Conservation (phyloP, 2,329 filamentous ascomycete genomes). For the Botrytis byssoidea region DNA sequence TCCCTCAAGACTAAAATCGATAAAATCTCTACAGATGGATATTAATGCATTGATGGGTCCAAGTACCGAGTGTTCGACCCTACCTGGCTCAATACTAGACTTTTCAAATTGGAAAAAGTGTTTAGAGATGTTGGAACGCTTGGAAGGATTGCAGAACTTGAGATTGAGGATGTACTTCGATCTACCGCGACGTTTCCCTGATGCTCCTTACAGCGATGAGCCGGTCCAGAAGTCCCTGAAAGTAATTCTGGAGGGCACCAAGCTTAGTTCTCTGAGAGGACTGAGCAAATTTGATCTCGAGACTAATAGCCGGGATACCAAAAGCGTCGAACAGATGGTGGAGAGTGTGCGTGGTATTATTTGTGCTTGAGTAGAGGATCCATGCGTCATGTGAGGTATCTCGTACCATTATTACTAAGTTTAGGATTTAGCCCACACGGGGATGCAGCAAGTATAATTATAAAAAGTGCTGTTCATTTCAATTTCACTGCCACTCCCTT, state of each 20-base stretch:
- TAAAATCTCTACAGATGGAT: conserved; percentile 11
- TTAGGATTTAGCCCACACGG: not conserved
- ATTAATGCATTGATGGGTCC: not conserved
- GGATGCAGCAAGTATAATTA: not conserved
- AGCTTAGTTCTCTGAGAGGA: conserved; percentile 11
- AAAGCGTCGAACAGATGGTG: not conserved
- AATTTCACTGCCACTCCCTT: not conserved
- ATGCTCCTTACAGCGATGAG: not conserved
- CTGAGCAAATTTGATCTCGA: conserved; percentile 1
- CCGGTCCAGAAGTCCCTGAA: not conserved
- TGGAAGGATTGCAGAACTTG: not conserved
- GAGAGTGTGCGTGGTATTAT: not conserved
- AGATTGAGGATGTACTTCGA: not conserved
- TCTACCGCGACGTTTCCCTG: not conserved
- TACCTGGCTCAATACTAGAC: not conserved
- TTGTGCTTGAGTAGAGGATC: not conserved
- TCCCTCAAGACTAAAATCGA: not conserved
- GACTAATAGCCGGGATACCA: not conserved
- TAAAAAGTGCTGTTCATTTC: not conserved
- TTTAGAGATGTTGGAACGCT: not conserved
- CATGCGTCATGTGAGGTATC: not conserved
- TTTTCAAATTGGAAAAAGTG: not conserved
- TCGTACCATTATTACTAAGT: not conserved
- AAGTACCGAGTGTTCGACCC: not conserved
- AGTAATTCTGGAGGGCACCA: not conserved